These are phyloP conservation scores for Xylona heveae DNA, from an alignment of 495 filamentous ascomycete genomes.

Conservation along the genomic window DNA sequence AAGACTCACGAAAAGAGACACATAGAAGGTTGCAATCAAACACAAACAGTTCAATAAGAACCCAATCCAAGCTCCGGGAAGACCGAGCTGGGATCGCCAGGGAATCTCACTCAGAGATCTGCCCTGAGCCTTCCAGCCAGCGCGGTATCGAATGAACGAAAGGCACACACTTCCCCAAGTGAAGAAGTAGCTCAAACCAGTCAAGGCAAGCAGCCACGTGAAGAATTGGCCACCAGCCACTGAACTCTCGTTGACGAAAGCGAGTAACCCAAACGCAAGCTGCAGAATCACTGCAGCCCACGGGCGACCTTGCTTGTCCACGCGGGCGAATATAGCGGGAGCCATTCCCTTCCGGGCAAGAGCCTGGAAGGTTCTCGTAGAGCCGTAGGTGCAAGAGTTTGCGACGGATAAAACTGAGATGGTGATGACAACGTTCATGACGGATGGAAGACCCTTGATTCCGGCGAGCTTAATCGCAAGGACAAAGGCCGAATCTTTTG, in stretches of 20 bases:
- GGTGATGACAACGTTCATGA: conserved; percentile 27
- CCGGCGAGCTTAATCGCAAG: conserved; percentile 31
- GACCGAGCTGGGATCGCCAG: conserved; percentile 41
- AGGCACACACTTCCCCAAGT: conserved; percentile 33
- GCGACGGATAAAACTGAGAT: conserved; percentile 34
- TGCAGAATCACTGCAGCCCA: conserved; percentile 23
- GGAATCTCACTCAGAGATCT: conserved; percentile 47
- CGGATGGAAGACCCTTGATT: conserved; percentile 28
- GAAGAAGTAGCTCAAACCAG: conserved; percentile 32
- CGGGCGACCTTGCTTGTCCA: conserved; percentile 37
- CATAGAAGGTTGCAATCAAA: conserved; percentile 38
- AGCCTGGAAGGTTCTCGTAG: conserved; percentile 15
- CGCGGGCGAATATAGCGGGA: conserved; percentile 33
- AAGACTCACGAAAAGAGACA: conserved; percentile 21
- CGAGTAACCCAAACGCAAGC: conserved; percentile 28
- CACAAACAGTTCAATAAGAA: conserved; percentile 35
- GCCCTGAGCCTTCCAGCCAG: conserved; percentile 40
- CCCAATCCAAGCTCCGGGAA: conserved; percentile 46
- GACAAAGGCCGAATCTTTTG: conserved; percentile 40
- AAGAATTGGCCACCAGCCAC: conserved; percentile 27
- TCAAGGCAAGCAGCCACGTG: conserved; percentile 34
- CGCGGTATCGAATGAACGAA: conserved; percentile 35
- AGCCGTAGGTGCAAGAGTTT: conserved; percentile 15
- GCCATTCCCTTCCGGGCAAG: conserved; percentile 18
- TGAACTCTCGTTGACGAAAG: conserved; percentile 31